A percentile compares a stretch with the other conserved stretches of the same genome.
These are phyloP conservation scores for Cornus suecica DNA, from an alignment of 148 eudicot species.

Conservation along the genomic window DNA sequence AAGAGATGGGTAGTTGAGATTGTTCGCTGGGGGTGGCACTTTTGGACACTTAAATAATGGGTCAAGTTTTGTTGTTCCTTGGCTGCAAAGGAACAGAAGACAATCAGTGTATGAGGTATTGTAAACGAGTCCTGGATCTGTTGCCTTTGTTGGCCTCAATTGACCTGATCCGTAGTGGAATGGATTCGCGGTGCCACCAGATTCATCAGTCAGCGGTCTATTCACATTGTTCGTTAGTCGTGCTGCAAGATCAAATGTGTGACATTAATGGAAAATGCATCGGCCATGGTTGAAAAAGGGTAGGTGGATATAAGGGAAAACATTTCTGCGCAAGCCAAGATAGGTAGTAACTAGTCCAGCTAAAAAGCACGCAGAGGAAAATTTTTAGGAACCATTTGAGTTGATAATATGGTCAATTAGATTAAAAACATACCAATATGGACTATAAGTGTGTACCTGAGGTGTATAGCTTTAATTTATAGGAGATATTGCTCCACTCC, in stretches of 20 bases:
- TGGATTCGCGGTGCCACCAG: constrained; percentile 52
- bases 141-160: constrained; percentile 67
- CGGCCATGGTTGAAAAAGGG: background rate
- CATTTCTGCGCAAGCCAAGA: too few species aligned
- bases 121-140: constrained; percentile 87
- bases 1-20: constrained; percentile 72
- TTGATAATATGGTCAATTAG: constrained; percentile 49
- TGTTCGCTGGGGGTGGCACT: constrained; percentile 29
- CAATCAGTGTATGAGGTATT: constrained; percentile 78
- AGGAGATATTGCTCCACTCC: constrained; percentile 71
- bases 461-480: too few species aligned
- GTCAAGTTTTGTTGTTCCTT: constrained; percentile 29
- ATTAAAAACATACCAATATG: too few species aligned
- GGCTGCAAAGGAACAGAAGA: constrained; percentile 62
- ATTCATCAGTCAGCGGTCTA: constrained; percentile 48
- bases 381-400: too few species aligned
- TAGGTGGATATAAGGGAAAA: too few species aligned
- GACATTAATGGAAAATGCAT: background rate
- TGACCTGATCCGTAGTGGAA: constrained; percentile 92
- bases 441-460: too few species aligned
- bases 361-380: too few species aligned
- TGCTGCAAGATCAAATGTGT: constrained; percentile 41
- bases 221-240: constrained; percentile 49
- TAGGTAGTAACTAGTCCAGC: too few species aligned
- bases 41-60: constrained; percentile 57